A percentile compares a stretch with the other conserved stretches of the same genome.
Evolutionary conservation across 805 yeast species (phyloP).

Genomic region (Zygotorulaspora florentina): DNA sequence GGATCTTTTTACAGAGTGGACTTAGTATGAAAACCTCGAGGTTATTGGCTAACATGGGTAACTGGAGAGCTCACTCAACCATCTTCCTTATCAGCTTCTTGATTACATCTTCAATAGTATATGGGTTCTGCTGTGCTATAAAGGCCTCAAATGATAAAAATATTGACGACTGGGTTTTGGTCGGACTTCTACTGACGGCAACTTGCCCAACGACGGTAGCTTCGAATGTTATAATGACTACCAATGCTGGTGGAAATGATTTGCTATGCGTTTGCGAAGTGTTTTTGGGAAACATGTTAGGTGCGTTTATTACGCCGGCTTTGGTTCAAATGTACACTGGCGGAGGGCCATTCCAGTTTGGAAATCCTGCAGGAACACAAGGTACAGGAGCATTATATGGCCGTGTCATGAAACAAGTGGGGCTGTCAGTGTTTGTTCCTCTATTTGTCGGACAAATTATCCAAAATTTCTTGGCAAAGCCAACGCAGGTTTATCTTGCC

Average conservation of each 20-base stretch:
- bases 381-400: conserved; percentile 55
- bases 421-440: conserved; percentile 79
- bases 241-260: conserved; percentile 79
- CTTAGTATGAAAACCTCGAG: conserved; percentile 66
- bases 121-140: conserved; percentile 68
- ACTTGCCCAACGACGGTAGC: conserved; percentile 90
- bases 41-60: conserved; percentile 55
- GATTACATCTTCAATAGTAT: conserved; percentile 65
- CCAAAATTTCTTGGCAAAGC: conserved; percentile 65
- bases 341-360: conserved; percentile 60
- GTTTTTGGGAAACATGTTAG: conserved; percentile 75
- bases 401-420: conserved; percentile 83
- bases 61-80: conserved; percentile 81
- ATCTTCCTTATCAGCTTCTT: conserved; percentile 65
- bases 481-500: conserved; percentile 18
- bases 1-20: conserved; percentile 79
- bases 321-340: conserved; percentile 65
- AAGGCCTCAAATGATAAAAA: conserved; percentile 49
- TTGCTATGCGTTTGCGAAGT: conserved; percentile 78
- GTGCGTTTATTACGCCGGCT: conserved; percentile 87
- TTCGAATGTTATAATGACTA: conserved; percentile 90
- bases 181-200: conserved; percentile 77
- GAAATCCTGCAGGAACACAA: conserved; percentile 66
- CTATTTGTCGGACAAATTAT: conserved; percentile 82
- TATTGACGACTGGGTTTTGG: conserved; percentile 74